A percentile compares a stretch with the other conserved stretches of the same genome.
Evolutionary conservation across 495 filamentous ascomycete species (phyloP).

Genomic region (Penicillium cataractarum): DNA sequence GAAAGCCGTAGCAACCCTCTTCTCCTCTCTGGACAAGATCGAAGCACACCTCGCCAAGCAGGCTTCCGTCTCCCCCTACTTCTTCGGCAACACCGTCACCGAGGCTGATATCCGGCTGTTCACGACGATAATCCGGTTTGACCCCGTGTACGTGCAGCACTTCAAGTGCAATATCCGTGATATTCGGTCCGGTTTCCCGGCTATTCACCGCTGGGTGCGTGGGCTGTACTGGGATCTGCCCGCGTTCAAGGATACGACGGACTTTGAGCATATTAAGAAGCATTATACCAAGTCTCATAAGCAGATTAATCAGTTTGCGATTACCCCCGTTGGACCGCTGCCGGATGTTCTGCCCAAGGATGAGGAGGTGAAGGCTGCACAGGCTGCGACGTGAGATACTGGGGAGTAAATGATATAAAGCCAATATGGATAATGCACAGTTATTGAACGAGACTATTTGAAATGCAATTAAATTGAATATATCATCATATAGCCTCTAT

Average conservation of each 20-base stretch:
- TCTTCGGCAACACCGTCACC: constrained; percentile 69
- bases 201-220: constrained; percentile 68
- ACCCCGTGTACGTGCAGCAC: constrained; percentile 88
- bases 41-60: constrained; percentile 66
- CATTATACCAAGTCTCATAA: constrained; percentile 73
- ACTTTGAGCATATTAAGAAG: constrained; percentile 73
- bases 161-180: constrained; percentile 91
- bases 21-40: constrained; percentile 69
- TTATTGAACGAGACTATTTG: too few relatives aligned
- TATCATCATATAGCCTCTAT: constrained; percentile 7
- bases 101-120: constrained; percentile 83
- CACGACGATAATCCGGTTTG: constrained; percentile 85
- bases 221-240: constrained; percentile 69
- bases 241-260: constrained; percentile 63
- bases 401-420: background rate
- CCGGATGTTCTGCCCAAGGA: constrained; percentile 64
- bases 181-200: constrained; percentile 76
- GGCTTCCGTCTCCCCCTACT: constrained; percentile 56
- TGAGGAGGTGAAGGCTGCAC: constrained; percentile 61
- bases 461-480: constrained; percentile 3
- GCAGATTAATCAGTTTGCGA: constrained; percentile 66
- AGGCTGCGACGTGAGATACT: constrained; percentile 28
- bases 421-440: background rate
- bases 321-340: constrained; percentile 67
- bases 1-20: constrained; percentile 65